Percentiles rank a stretch among this genome's conserved stretches.
phyloP scores from a whole-genome alignment of 2,329 filamentous ascomycete genomes.

The Cercospora sp. region DNA sequence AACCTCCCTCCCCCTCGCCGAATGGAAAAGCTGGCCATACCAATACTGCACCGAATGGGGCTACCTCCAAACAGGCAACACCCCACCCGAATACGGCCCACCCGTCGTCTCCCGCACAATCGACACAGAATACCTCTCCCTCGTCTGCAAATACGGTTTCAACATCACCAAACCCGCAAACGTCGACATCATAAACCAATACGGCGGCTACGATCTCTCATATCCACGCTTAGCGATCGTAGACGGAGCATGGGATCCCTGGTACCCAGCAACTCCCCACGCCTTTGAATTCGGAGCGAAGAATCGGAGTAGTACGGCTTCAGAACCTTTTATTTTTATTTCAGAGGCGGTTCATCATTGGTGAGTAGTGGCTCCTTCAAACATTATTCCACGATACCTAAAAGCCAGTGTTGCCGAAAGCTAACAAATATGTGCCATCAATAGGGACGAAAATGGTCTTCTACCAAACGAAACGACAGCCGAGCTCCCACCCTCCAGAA shows the following conservation, averaged over 20 bases:
- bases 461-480: constrained; percentile 62
- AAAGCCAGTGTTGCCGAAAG: neutral
- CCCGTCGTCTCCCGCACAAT: constrained; percentile 72
- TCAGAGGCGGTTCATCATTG: constrained; percentile 74
- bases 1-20: constrained; percentile 16
- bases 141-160: constrained; percentile 68
- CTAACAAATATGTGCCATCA: neutral
- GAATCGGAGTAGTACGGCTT: constrained; percentile 59
- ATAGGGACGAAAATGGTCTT: constrained; percentile 42
- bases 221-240: constrained; percentile 76
- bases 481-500: constrained; percentile 59
- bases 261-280: constrained; percentile 55
- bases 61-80: constrained; percentile 72
- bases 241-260: constrained; percentile 77
- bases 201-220: constrained; percentile 69
- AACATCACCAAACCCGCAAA: constrained; percentile 66
- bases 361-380: neutral
- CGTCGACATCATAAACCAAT: constrained; percentile 69
- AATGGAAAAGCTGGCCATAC: constrained; percentile 55
- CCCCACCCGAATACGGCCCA: constrained; percentile 59
- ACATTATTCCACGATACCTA: neutral
- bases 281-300: constrained; percentile 44
- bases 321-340: constrained; percentile 73
- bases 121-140: constrained; percentile 62
- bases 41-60: constrained; percentile 64